A percentile compares a stretch with the other conserved stretches of the same genome.
phyloP scores from a whole-genome alignment of 345 rosid species.

The Luvunga scandens region DNA sequence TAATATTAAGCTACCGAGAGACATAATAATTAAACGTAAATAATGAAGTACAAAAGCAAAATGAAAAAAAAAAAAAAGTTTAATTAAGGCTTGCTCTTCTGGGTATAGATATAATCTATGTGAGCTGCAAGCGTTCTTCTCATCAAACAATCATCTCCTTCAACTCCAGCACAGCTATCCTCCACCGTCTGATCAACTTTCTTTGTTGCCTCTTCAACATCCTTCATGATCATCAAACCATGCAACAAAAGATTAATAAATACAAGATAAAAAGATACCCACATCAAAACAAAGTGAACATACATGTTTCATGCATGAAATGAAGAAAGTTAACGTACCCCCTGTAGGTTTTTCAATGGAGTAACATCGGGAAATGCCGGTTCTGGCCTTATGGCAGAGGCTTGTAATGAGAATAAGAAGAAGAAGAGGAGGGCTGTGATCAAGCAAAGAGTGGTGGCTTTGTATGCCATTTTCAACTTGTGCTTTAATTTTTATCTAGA shows the following conservation, averaged over 20 bases:
- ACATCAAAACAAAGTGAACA: not conserved
- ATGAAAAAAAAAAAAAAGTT: not conserved
- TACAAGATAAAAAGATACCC: not conserved
- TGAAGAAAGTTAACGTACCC: slow-evolving; percentile 20
- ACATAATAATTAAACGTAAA: not conserved
- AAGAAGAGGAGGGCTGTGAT: slow-evolving; percentile 14
- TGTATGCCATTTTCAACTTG: slow-evolving; percentile 22
- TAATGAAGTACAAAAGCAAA: not conserved
- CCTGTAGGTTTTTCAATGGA: not conserved
- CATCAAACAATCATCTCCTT: slow-evolving; percentile 38
- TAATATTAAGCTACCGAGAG: not conserved
- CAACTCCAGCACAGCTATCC: slow-evolving; percentile 26
- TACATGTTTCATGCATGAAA: not conserved
- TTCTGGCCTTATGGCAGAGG: slow-evolving; percentile 20
- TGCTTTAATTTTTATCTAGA: not conserved
- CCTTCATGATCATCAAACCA: not conserved
- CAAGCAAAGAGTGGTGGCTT: slow-evolving; percentile 14
- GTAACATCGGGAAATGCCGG: not conserved
- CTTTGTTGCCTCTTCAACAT: not conserved
- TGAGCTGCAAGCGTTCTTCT: slow-evolving; percentile 37
- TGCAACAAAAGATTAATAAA: not conserved
- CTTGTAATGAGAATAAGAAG: slow-evolving; percentile 3
- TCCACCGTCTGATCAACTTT: slow-evolving; percentile 9
- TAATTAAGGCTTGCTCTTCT: slow-evolving; percentile 14
- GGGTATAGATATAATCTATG: slow-evolving; percentile 35